Conservation (phyloP, 768 basidiomycete species). For the Russula lepida region DNA sequence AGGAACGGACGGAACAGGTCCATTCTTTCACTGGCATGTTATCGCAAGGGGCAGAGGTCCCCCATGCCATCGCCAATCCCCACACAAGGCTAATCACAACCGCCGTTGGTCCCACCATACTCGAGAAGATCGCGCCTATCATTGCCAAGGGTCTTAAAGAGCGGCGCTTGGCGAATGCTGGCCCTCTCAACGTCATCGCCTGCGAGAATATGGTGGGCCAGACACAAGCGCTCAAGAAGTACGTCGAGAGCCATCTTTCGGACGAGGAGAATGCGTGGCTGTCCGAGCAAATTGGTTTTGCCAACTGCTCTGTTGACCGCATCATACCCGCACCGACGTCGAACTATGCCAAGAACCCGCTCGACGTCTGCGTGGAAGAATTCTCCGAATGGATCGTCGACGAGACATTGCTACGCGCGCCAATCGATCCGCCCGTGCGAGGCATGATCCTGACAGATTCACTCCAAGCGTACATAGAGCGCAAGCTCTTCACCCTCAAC, state of each 20-base stretch:
- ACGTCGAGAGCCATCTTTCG: slow-evolving; percentile 26
- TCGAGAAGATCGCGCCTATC: slow-evolving; percentile 30
- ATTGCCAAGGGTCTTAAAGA: slow-evolving; percentile 30
- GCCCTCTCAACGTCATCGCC: slow-evolving; percentile 31
- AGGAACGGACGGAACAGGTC: slow-evolving; percentile 17
- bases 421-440: slow-evolving; percentile 24
- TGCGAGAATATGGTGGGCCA: slow-evolving; percentile 36
- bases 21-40: slow-evolving; percentile 22
- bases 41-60: slow-evolving; percentile 15
- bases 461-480: slow-evolving; percentile 33
- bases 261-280: slow-evolving; percentile 28
- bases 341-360: slow-evolving; percentile 19
- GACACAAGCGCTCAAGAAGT: slow-evolving; percentile 27
- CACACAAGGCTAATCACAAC: slow-evolving; percentile 30
- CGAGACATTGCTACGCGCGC: slow-evolving; percentile 25
- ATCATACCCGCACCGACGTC: slow-evolving; percentile 26
- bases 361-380: slow-evolving; percentile 35
- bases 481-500: slow-evolving; percentile 38
- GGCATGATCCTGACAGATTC: slow-evolving; percentile 29
- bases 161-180: slow-evolving; percentile 23
- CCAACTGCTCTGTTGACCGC: slow-evolving; percentile 36
- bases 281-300: slow-evolving; percentile 31
- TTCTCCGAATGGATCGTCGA: slow-evolving; percentile 38
- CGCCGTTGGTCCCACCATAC: slow-evolving; percentile 31
- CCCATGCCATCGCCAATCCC: slow-evolving; percentile 22